These are phyloP conservation scores for Saccharum hybrid DNA, from an alignment of 202 grass and related monocot species.

Conservation along the genomic window DNA sequence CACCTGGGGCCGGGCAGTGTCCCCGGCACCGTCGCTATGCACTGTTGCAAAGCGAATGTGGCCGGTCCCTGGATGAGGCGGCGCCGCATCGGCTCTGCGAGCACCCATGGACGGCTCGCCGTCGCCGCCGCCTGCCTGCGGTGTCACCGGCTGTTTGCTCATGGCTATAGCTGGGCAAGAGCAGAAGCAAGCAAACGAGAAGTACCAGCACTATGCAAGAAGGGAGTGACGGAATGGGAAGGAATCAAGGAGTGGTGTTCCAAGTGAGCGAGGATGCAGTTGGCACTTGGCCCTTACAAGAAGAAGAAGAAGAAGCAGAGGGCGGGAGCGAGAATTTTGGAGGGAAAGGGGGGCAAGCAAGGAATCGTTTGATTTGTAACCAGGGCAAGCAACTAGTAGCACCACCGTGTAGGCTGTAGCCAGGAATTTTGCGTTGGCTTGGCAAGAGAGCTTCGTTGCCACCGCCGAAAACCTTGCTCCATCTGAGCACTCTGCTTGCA, in stretches of 20 bases:
- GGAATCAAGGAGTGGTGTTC: background rate
- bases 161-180: slow-evolving; percentile 27
- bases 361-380: slow-evolving; percentile 60
- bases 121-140: background rate
- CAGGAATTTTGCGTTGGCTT: slow-evolving; percentile 21
- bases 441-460: slow-evolving; percentile 37
- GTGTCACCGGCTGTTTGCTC: slow-evolving; percentile 32
- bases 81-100: background rate
- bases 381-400: slow-evolving; percentile 47
- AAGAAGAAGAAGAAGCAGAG: background rate
- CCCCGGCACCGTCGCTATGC: background rate
- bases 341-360: slow-evolving; percentile 55
- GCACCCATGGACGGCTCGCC: slow-evolving; percentile 13
- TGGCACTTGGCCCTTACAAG: background rate
- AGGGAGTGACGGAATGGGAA: background rate
- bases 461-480: background rate
- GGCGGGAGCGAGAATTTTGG: slow-evolving; percentile 41
- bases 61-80: background rate
- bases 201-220: background rate
- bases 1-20: background rate
- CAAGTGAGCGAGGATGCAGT: background rate
- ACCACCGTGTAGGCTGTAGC: no score
- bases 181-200: background rate
- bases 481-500: slow-evolving; percentile 1
- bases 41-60: background rate